phyloP scores from a whole-genome alignment of 306 rosid genomes.

The Malus sylvestris region DNA sequence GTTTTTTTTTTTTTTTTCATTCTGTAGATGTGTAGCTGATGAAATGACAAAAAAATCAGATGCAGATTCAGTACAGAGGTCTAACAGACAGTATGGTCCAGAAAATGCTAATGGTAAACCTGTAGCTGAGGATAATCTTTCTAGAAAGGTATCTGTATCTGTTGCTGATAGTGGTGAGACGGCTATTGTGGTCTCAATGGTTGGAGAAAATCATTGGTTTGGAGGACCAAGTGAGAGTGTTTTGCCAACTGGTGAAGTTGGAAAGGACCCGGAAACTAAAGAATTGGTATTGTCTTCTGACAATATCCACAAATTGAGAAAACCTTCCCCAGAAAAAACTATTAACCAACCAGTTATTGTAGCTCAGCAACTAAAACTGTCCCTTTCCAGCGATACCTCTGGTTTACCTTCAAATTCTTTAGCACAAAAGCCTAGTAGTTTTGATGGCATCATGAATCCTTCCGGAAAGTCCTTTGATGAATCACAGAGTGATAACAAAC shows the following conservation, averaged over 20 bases:
- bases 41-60: slow-evolving; percentile 39
- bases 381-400: slow-evolving; percentile 43
- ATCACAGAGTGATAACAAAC: slow-evolving; percentile 29
- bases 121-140: slow-evolving; percentile 40
- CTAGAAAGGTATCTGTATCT: slow-evolving; percentile 66
- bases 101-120: slow-evolving; percentile 29
- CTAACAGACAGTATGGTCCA: slow-evolving; percentile 21
- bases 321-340: slow-evolving; percentile 17
- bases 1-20: slow-evolving; percentile 6
- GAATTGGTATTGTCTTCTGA: slow-evolving; percentile 34
- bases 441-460: slow-evolving; percentile 24
- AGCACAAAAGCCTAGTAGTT: slow-evolving; percentile 23
- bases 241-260: slow-evolving; percentile 38
- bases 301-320: slow-evolving; percentile 26
- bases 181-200: slow-evolving; percentile 84
- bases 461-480: slow-evolving; percentile 23
- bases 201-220: slow-evolving; percentile 48
- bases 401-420: slow-evolving; percentile 43
- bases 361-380: slow-evolving; percentile 51
- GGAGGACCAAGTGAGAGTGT: slow-evolving; percentile 39
- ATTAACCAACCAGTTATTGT: slow-evolving; percentile 27
- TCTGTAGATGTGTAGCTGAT: slow-evolving; percentile 59
- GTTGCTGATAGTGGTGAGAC: slow-evolving; percentile 93
- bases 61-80: slow-evolving; percentile 30
- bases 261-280: slow-evolving; percentile 37